These are phyloP conservation scores for Backusella circina DNA, from an alignment of 192 early-diverging fungal species.

Conservation along the genomic window DNA sequence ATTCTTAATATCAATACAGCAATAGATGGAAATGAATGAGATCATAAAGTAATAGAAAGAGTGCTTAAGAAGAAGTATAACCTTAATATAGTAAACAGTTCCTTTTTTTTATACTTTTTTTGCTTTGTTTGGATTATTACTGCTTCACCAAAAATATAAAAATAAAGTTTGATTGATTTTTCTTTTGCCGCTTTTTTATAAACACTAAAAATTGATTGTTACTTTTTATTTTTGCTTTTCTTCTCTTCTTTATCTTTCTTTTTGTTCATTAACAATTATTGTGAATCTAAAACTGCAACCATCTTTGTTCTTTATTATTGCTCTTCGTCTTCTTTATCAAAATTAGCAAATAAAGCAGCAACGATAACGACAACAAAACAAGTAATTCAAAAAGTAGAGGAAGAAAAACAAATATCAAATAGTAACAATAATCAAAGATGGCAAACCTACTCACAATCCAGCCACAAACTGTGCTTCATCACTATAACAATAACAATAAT, in stretches of 20 bases:
- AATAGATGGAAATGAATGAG: not conserved
- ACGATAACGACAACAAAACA: not conserved
- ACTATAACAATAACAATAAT: not conserved
- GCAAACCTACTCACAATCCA: slow-evolving; percentile 23
- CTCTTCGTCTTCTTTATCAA: not conserved
- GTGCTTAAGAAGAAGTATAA: not conserved
- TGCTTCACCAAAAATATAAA: not conserved
- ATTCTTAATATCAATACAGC: not conserved
- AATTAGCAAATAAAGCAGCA: not conserved
- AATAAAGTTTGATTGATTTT: slow-evolving; percentile 1
- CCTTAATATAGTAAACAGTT: not conserved
- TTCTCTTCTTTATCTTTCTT: not conserved
- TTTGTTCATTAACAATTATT: not conserved
- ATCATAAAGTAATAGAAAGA: not conserved
- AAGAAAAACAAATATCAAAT: not conserved
- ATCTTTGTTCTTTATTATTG: not conserved
- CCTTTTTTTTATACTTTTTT: not conserved
- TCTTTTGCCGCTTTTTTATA: not conserved
- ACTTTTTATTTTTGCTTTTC: not conserved
- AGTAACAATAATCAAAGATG: not conserved
- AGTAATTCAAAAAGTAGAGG: not conserved
- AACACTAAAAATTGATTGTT: not conserved
- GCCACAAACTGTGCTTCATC: not conserved
- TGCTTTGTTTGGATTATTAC: not conserved
- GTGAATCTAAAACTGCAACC: not conserved